These are phyloP conservation scores for Microdochium nivale DNA, from an alignment of 2,329 filamentous ascomycete species.

Conservation along the genomic window DNA sequence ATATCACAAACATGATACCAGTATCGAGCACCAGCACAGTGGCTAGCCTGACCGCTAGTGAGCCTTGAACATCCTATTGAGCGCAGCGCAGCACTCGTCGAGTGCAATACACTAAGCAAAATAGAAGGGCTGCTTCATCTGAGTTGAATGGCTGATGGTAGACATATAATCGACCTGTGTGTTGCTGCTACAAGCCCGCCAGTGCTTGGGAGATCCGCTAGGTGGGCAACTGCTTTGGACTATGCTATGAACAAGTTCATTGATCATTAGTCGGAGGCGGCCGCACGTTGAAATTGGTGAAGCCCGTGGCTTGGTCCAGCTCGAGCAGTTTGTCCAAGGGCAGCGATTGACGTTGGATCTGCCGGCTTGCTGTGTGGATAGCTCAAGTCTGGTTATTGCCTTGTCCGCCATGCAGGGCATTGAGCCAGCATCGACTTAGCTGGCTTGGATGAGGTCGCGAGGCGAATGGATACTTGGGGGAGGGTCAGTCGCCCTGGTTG, in stretches of 20 bases:
- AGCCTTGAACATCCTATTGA: not conserved
- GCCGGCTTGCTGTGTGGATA: not conserved
- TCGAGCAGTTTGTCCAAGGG: not conserved
- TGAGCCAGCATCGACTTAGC: not conserved
- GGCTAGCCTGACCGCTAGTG: no score
- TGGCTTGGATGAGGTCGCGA: not conserved
- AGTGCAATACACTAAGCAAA: not conserved
- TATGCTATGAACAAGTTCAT: not conserved
- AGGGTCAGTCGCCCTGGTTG: no score
- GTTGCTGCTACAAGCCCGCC: not conserved
- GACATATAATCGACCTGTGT: not conserved
- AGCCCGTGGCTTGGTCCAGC: not conserved
- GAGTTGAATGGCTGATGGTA: no score
- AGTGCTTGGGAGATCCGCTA: not conserved
- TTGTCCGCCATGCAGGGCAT: not conserved
- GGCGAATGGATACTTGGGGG: no score
- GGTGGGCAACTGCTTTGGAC: not conserved
- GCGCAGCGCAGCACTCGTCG: not conserved
- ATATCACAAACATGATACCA: not conserved
- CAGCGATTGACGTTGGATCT: not conserved
- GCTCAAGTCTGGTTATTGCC: not conserved
- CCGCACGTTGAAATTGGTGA: not conserved
- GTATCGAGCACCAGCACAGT: not conserved
- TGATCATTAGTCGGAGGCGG: not conserved
- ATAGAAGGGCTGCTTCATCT: no score